Conservation (phyloP, 2,329 filamentous ascomycete species). For the Curvularia eragrostidis region DNA sequence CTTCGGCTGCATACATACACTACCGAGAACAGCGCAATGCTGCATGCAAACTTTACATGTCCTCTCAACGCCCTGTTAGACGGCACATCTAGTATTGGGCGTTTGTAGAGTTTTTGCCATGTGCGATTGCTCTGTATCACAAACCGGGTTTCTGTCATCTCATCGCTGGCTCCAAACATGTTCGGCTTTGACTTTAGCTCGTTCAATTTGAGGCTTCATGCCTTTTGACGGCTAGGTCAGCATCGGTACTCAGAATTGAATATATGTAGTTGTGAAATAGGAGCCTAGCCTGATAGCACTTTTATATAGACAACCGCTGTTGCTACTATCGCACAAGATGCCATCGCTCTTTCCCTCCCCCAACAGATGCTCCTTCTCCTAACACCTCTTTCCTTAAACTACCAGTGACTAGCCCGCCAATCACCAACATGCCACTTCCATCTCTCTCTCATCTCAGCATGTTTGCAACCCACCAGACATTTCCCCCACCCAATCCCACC, state of each 20-base stretch:
- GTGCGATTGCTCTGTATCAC: background rate
- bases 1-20: background rate
- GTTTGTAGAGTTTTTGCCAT: background rate
- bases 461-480: background rate
- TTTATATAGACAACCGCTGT: background rate
- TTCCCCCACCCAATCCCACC: background rate
- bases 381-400: background rate
- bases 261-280: too few relatives aligned
- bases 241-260: too few relatives aligned
- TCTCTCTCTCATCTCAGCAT: too few relatives aligned
- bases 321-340: background rate
- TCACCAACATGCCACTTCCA: background rate
- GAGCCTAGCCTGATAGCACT: slow-evolving; percentile 1
- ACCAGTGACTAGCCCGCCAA: background rate
- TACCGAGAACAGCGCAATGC: too few relatives aligned
- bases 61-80: background rate
- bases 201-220: slow-evolving; percentile 35
- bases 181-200: slow-evolving; percentile 38
- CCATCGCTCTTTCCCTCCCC: background rate
- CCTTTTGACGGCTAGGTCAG: slow-evolving; percentile 31
- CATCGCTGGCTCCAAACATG: slow-evolving; percentile 18
- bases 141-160: slow-evolving; percentile 3
- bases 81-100: background rate
- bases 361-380: background rate
- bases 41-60: background rate